Conservation (phyloP, 208 protist species). For the Trypanosoma boissoni region DNA sequence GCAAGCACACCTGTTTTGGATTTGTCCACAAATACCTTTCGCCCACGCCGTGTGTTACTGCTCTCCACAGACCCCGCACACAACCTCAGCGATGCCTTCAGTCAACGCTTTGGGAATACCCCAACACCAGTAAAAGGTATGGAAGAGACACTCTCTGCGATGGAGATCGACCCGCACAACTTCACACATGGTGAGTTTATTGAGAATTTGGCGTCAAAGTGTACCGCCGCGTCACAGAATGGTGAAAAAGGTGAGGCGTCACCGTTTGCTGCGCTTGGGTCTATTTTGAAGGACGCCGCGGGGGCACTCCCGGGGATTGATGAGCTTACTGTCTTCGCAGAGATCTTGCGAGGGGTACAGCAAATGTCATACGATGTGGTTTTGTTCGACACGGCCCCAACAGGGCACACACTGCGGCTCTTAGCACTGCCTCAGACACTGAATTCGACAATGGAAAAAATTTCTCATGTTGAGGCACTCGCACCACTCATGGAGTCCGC, state of each 20-base stretch:
- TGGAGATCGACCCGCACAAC: slow-evolving; percentile 91
- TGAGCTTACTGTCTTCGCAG: slow-evolving; percentile 96
- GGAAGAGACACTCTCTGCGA: slow-evolving; percentile 84
- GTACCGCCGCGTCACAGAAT: neutral
- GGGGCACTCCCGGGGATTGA: slow-evolving; percentile 96
- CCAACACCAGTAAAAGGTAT: slow-evolving; percentile 91
- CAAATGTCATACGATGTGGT: slow-evolving; percentile 91
- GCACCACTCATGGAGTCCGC: slow-evolving; percentile 41
- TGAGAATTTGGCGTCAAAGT: slow-evolving; percentile 8
- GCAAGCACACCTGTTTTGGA: slow-evolving; percentile 66
- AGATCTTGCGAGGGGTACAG: slow-evolving; percentile 93
- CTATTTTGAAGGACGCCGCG: slow-evolving; percentile 54
- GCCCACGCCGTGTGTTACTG: slow-evolving; percentile 88
- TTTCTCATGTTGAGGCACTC: slow-evolving; percentile 48
- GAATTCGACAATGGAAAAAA: slow-evolving; percentile 43
- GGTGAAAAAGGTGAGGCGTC: slow-evolving; percentile 4
- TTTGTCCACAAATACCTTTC: slow-evolving; percentile 12
- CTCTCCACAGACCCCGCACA: slow-evolving; percentile 99
- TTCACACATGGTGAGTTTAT: slow-evolving; percentile 31
- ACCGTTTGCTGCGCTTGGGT: slow-evolving; percentile 34
- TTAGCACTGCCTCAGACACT: slow-evolving; percentile 88
- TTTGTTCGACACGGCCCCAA: slow-evolving; percentile 99
- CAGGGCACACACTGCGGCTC: slow-evolving; percentile 97
- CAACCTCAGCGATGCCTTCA: slow-evolving; percentile 98
- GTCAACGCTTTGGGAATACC: slow-evolving; percentile 90